Evolutionary conservation across 768 basidiomycete genomes (phyloP).

Genomic region (Cystofilobasidium macerans): DNA sequence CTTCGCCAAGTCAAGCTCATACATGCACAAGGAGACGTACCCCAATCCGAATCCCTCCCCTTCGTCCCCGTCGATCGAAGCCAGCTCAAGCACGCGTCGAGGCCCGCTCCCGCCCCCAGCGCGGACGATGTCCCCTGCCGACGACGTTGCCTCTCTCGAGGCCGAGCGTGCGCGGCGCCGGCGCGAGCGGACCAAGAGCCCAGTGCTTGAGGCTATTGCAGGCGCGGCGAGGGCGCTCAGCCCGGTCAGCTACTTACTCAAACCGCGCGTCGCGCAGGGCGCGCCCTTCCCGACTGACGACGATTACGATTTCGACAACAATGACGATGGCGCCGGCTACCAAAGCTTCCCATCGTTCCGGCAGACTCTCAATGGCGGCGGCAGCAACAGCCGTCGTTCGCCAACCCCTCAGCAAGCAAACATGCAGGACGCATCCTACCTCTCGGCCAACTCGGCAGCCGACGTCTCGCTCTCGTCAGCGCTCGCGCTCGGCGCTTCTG

Average conservation of each 20-base stretch:
- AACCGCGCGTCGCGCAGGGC: conserved; percentile 9
- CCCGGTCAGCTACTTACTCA: conserved; percentile 20
- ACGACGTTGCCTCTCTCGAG: conserved; percentile 6
- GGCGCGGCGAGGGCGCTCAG: conserved; percentile 15
- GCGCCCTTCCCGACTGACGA: conserved; percentile 45
- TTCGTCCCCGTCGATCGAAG: conserved; percentile 50
- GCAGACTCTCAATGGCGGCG: conserved; percentile 1
- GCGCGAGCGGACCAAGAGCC: conserved; percentile 14
- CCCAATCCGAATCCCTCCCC: too few relatives aligned
- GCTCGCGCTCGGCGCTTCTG: conserved; percentile 4
- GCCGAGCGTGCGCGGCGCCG: conserved; percentile 9
- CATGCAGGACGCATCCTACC: conserved; percentile 10
- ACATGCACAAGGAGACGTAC: conserved; percentile 42
- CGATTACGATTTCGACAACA: too few relatives aligned
- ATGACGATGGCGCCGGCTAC: conserved; percentile 15
- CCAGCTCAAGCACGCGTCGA: conserved; percentile 27
- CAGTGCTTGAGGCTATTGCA: conserved; percentile 22
- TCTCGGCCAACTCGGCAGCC: conserved; percentile 19
- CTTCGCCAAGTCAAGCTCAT: background rate
- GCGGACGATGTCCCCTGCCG: conserved; percentile 18
- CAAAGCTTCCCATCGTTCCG: conserved; percentile 17
- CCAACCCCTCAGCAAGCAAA: background rate
- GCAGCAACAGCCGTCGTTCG: background rate
- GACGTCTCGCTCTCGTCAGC: background rate
- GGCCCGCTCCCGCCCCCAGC: conserved; percentile 24